Base-by-base conservation (phyloP, 2,329 filamentous ascomycete genomes). In the Clathrospora elynae region DNA sequence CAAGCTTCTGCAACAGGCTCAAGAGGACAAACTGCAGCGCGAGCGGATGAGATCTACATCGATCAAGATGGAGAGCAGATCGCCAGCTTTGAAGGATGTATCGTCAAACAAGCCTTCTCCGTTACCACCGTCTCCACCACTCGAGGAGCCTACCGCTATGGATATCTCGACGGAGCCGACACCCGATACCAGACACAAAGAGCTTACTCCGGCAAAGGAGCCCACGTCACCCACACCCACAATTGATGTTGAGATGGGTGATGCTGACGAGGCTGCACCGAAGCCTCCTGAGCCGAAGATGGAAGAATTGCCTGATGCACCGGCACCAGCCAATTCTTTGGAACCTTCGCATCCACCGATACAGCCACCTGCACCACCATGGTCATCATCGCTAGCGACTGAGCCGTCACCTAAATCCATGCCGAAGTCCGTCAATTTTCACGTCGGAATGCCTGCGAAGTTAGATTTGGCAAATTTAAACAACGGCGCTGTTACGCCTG, bases 31-130 rank as follows among this genome's bases (percentile, higher is more conserved):
- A 42, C 24, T 67, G 32, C 59, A 64, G 39, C 64, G 68, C 22
- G 67, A 70, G 51, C 65, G 64, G 19, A 63, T 62, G 29, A 62
- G 62, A 35, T 70, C 66, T n/a, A 56, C 62, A 19, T 67, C 65
- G 2, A 59, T 67, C 3, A 70, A 70, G 43, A 51, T 55, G 37
- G 67, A 68, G 42, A 55, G 49, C 26, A 61, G 49, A 35, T 70
- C 64, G 6, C 66, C 66, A 18, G 59, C 60, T 30, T 32, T 68
- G 33, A 62, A 61, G 30, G 65, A 69, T 34, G 61, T 68, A 9
- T 54, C 53, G 20, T 62, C 64, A 7, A 60, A 45, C 46, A 66
- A 67, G 35, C 62, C 61, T 22, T 68, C 64, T 13, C 64, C 65
- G 3, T 38, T 56, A 14, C 54, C 64, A 11, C 55, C 55, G 1